These are phyloP conservation scores for Raffaelea arxii DNA, from an alignment of 2,329 filamentous ascomycete genomes.

Conservation along the genomic window DNA sequence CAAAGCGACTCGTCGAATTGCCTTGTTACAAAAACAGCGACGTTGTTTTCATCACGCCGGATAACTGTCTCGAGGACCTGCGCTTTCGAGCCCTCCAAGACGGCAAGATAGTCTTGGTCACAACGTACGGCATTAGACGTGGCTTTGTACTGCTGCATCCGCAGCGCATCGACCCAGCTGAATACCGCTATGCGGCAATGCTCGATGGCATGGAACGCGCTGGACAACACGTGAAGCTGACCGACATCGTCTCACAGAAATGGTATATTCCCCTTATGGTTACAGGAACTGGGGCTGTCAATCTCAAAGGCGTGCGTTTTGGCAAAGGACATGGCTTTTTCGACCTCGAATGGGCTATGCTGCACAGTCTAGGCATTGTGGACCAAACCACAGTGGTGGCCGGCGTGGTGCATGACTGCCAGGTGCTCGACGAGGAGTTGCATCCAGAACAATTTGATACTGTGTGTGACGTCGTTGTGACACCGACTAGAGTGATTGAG, in stretches of 20 bases:
- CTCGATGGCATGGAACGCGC: slow-evolving; percentile 4
- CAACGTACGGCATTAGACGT: slow-evolving; percentile 4
- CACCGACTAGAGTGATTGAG: not conserved
- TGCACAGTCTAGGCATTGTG: not conserved
- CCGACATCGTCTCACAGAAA: not conserved
- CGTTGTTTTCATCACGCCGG: slow-evolving; percentile 3
- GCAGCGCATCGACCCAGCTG: not conserved
- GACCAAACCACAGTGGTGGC: not conserved
- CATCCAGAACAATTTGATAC: slow-evolving; percentile 2
- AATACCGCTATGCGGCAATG: not conserved
- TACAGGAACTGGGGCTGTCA: slow-evolving; percentile 6
- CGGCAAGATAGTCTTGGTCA: slow-evolving; percentile 1
- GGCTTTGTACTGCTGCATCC: slow-evolving; percentile 6
- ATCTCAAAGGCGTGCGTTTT: slow-evolving; percentile 1
- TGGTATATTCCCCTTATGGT: slow-evolving; percentile 2
- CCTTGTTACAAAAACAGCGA: not conserved
- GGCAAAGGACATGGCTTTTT: slow-evolving; percentile 8
- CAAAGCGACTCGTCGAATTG: not conserved
- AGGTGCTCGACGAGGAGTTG: slow-evolving; percentile 3
- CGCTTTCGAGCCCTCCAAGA: not conserved
- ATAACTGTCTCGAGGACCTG: slow-evolving; percentile 5
- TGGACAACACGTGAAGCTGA: not conserved
- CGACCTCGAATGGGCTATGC: slow-evolving; percentile 7
- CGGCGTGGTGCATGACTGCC: slow-evolving; percentile 6
- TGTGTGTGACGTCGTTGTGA: slow-evolving; percentile 5